Base-by-base conservation (phyloP, 257 asterid species). In the Henckelia pumila region DNA sequence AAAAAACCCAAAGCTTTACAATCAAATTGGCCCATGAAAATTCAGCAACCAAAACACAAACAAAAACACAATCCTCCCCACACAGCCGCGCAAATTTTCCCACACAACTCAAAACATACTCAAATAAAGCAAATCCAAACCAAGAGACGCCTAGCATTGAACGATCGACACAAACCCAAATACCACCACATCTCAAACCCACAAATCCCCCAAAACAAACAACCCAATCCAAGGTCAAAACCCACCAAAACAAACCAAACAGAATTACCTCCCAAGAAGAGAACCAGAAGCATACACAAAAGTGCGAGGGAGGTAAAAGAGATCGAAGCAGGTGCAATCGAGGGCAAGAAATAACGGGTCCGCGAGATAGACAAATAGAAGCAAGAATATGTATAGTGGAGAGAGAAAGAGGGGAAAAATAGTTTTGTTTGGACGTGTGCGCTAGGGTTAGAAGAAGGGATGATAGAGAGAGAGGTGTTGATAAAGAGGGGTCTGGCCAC, bases 371-470 rank as follows among this genome's bases (percentile, higher is more conserved):
- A 74, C 52, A 47, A 32, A 70, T 68, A 44, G 67, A 68, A 63
- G 56, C 3, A 61, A 44, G 71, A 17, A 73, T 56, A 56, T 11
- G 77, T 59, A 66, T 72, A 63, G 61, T 68, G 35, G 75, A 71
- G 71, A 71, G 67, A 59, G 64, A 75, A 23, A 49, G 56, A 35
- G 17, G 21, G 0, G 52, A 68, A 58, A 56, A 37, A 73, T 65
- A 63, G 79, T 70, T 72, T 5, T 68, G 72, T 71, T 76, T 77
- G 84, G 77, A 66, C 73, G 66, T 72, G 56, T 67, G 77, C 16
- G 73, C 75, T 76, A 81, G 96, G 95, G 89, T 77, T 76, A 55
- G 73, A 47, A 55, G 73, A 47, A 70, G 72, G 57, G 56, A 73
- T 72, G 68, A 37, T 37, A 37, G 67, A 58, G 78, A 73, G 61